Evolutionary conservation across 208 protist genomes (phyloP).

Genomic region (Crithidia bombi): DNA sequence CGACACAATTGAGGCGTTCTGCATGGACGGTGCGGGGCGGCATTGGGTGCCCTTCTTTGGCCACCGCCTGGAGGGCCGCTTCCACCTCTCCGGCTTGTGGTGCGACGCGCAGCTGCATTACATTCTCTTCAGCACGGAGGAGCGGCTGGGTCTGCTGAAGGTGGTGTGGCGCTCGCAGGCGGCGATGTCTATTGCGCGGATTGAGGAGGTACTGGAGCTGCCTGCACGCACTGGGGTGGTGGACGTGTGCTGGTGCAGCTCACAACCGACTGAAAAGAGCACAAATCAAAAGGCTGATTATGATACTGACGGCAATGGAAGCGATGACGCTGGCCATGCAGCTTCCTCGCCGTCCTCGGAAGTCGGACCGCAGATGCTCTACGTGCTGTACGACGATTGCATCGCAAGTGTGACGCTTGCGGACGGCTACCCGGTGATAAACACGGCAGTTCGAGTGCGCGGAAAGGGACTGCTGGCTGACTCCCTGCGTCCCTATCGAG

Average conservation of each 20-base stretch:
- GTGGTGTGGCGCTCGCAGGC: constrained; percentile 56
- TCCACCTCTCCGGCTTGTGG: constrained; percentile 74
- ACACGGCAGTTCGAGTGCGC: constrained; percentile 30
- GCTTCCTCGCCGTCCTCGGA: background rate
- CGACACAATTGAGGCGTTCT: constrained; percentile 78
- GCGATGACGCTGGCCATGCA: background rate
- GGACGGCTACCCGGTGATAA: constrained; percentile 60
- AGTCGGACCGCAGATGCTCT: constrained; percentile 29
- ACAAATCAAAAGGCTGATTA: background rate
- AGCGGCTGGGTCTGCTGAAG: constrained; percentile 64
- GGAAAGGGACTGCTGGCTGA: constrained; percentile 20
- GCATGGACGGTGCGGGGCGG: constrained; percentile 42
- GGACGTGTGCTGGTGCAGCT: constrained; percentile 57
- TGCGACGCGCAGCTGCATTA: constrained; percentile 65
- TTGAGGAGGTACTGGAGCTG: constrained; percentile 69
- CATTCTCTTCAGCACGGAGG: constrained; percentile 83
- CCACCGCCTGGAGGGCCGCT: constrained; percentile 66
- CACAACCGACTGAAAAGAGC: background rate
- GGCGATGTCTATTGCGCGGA: constrained; percentile 43
- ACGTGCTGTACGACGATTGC: constrained; percentile 67
- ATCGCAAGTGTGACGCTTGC: constrained; percentile 65
- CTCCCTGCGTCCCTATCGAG: constrained; percentile 26
- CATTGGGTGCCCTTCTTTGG: constrained; percentile 80
- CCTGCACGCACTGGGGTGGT: constrained; percentile 59
- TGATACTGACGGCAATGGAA: background rate